A percentile compares a stretch with the other conserved stretches of the same genome.
Evolutionary conservation across 805 yeast genomes (phyloP).

Genomic region (Spathaspora hagerdaliae): DNA sequence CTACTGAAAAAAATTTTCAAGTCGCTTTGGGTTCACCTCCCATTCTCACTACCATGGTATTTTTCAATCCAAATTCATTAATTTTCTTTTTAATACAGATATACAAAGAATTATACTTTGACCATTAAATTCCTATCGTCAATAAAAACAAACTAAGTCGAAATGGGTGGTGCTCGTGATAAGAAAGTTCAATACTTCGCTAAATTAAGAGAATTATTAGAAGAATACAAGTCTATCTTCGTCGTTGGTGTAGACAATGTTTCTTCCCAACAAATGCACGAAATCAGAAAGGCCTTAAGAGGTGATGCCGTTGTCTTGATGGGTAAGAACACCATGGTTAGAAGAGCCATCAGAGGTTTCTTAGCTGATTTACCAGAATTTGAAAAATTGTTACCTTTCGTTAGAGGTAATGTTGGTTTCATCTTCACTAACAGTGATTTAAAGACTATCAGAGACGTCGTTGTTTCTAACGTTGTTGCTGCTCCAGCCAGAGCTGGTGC

Average conservation of each 20-base stretch:
- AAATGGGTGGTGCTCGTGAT: conserved; percentile 99
- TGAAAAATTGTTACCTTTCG: conserved; percentile 91
- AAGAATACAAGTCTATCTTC: conserved; percentile 97
- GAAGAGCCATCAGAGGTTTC: conserved; percentile 99
- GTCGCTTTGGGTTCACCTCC: not conserved
- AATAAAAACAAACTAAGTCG: conserved; percentile 55
- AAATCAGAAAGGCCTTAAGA: conserved; percentile 96
- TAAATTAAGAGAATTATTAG: conserved; percentile 92
- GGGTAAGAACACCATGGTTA: conserved; percentile 99
- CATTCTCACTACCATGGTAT: not conserved
- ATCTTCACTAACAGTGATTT: conserved; percentile 97
- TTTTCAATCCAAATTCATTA: too few relatives aligned
- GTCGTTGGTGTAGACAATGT: conserved; percentile 99
- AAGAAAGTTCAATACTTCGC: conserved; percentile 93
- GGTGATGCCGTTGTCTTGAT: conserved; percentile 91
- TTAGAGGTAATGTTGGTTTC: conserved; percentile 99
- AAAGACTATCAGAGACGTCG: conserved; percentile 84
- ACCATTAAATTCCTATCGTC: conserved; percentile 90
- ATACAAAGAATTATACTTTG: conserved; percentile 6
- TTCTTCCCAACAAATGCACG: conserved; percentile 99
- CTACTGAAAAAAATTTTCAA: not conserved
- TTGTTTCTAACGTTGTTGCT: conserved; percentile 92
- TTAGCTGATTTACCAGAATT: conserved; percentile 89
- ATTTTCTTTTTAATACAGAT: not conserved
- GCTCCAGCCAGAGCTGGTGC: conserved; percentile 99